phyloP scores from a whole-genome alignment of 441 rosid genomes.

The Syzygium malaccense region DNA sequence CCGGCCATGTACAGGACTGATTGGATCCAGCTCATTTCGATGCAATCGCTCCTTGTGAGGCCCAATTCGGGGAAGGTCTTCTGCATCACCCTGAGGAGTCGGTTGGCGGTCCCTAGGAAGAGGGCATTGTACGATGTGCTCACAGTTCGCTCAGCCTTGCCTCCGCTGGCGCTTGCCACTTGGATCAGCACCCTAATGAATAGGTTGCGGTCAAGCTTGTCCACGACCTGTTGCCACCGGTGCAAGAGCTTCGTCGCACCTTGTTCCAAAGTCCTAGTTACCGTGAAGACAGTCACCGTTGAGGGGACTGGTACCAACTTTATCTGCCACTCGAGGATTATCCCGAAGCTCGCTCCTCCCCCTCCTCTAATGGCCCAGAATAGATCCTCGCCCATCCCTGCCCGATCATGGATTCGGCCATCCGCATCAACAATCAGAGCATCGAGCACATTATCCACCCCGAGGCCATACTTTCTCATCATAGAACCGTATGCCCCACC shows the following conservation, averaged over 20 bases:
- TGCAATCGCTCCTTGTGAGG: neutral
- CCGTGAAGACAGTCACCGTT: slow-evolving; percentile 63
- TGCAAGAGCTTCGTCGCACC: slow-evolving; percentile 36
- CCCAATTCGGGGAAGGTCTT: neutral
- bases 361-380: slow-evolving; percentile 82
- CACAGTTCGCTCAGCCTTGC: slow-evolving; percentile 15
- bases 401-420: slow-evolving; percentile 45
- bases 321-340: slow-evolving; percentile 57
- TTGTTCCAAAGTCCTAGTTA: slow-evolving; percentile 26
- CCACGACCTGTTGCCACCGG: slow-evolving; percentile 53
- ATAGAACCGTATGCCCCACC: slow-evolving; percentile 73
- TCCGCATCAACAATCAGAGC: slow-evolving; percentile 45
- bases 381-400: slow-evolving; percentile 61
- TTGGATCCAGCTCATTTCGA: neutral
- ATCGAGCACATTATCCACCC: slow-evolving; percentile 57
- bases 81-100: slow-evolving; percentile 29
- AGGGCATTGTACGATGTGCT: slow-evolving; percentile 27
- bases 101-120: slow-evolving; percentile 42
- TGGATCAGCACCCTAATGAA: slow-evolving; percentile 53
- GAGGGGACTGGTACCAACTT: slow-evolving; percentile 49
- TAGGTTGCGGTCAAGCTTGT: slow-evolving; percentile 35
- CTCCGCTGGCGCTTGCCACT: neutral
- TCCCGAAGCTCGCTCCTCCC: slow-evolving; percentile 63
- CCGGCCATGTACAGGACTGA: neutral
- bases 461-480: slow-evolving; percentile 76